Evolutionary conservation across 2,329 filamentous ascomycete genomes (phyloP), one percentile per base, ranked within the genome.

Genomic region (Hypomyces rosellus): DNA sequence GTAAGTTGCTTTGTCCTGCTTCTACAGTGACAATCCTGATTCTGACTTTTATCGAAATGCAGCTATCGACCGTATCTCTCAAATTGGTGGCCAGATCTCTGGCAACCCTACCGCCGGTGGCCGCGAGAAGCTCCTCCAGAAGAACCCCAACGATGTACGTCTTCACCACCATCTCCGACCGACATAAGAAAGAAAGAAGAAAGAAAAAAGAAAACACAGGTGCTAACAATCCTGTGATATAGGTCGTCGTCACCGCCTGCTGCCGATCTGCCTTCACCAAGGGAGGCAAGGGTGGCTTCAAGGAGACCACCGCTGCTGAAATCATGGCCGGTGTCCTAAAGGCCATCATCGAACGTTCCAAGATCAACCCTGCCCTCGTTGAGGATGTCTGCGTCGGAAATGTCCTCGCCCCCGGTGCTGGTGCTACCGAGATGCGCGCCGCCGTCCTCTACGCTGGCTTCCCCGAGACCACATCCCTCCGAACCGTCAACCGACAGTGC

Each of bases 341-440:
- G 71, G 84, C 84, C 53, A 75, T 97, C 57, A 78, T 97, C 65
- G 77, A 87, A 51, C 88, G 89, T 61, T 96, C 91, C 59, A 84
- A 84, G 58, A 95, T 97, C 71, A 88, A 96, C 72, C 91, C 93
- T 18, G 75, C 74, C 36, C 78, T 93, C 34, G 89, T 99, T 45
- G 89, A 97, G 70, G 93, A 99, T 66, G 86, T 99, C 58, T 86
- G 86, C 47, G 91, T 97, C 52, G 93, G 93, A 58, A 86, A 85
- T 50, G 93, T 99, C 30, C 84, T 99, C 45, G 84, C 92, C 15
- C 92, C 92, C 34, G 93, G 93, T 55, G 93, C 90, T 60, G 93
- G 92, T 59, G 93, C 93, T 18, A 97, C 93, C 43, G 93, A 97
- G 74, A 96, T 96, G 84, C 86, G 93, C 58, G 93, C 90, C 53